These are phyloP conservation scores for Aegle marmelos DNA, from an alignment of 345 rosid genomes.

Conservation along the genomic window DNA sequence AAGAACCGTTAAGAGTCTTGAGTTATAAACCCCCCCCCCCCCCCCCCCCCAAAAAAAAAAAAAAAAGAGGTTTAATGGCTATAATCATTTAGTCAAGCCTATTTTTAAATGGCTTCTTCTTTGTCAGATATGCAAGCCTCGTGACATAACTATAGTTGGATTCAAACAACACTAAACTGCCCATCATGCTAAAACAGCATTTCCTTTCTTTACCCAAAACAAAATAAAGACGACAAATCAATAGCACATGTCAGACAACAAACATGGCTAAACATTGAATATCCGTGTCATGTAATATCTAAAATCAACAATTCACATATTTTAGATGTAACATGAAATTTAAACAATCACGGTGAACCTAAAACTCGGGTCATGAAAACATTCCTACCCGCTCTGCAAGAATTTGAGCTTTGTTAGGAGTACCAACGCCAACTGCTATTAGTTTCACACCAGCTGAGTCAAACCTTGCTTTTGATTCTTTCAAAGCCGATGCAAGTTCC, in stretches of 20 bases:
- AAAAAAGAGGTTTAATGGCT: not conserved
- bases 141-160: not conserved
- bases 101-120: not conserved
- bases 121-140: not conserved
- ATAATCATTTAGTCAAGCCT: not conserved
- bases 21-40: too few relatives aligned
- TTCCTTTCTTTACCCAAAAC: not conserved
- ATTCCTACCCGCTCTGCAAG: conserved; percentile 56
- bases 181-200: not conserved
- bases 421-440: conserved; percentile 82
- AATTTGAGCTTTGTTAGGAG: conserved; percentile 71
- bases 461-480: conserved; percentile 61
- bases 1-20: too few relatives aligned
- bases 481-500: conserved; percentile 75
- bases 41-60: too few relatives aligned
- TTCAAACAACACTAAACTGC: not conserved
- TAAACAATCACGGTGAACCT: not conserved
- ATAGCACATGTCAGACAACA: not conserved
- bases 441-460: conserved; percentile 82
- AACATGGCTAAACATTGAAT: not conserved
- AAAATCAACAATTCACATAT: not conserved
- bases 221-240: not conserved
- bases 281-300: not conserved
- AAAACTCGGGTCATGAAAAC: not conserved
- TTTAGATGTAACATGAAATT: not conserved